Conservation (phyloP, 345 rosid species). For the Sisymbrium irio region DNA sequence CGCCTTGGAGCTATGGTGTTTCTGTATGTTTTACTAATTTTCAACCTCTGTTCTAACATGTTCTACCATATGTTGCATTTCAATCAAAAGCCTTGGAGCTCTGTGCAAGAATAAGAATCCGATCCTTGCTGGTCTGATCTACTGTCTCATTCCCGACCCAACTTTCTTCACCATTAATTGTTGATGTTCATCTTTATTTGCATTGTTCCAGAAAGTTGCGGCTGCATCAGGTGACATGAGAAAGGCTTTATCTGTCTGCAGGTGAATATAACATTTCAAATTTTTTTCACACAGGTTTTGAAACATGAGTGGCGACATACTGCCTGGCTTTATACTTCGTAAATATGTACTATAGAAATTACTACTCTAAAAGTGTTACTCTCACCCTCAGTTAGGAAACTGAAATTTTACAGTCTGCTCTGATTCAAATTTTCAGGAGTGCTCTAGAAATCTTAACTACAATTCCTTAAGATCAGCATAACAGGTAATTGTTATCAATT, state of each 20-base stretch:
- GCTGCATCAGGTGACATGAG: constrained; percentile 36
- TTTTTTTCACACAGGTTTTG: neutral
- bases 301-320: neutral
- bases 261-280: constrained; percentile 12
- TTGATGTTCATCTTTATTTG: neutral
- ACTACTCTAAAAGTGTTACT: neutral
- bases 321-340: neutral
- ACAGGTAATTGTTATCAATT: too few species aligned
- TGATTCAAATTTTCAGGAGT: constrained; percentile 36
- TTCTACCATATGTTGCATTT: constrained; percentile 53
- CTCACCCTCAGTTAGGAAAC: neutral
- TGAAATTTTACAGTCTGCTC: neutral
- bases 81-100: constrained; percentile 85
- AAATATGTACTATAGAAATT: neutral
- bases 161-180: neutral
- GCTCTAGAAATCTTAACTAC: constrained; percentile 69
- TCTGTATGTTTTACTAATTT: neutral
- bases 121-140: neutral
- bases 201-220: constrained; percentile 16
- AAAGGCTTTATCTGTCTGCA: constrained; percentile 32
- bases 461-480: too few species aligned
- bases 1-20: neutral
- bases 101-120: constrained; percentile 78
- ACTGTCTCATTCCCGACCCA: neutral
- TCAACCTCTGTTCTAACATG: constrained; percentile 41